A percentile compares a stretch with the other conserved stretches of the same genome.
These are phyloP conservation scores for Acanthamoeba healyi DNA, from an alignment of 208 protist genomes.

Conservation along the genomic window DNA sequence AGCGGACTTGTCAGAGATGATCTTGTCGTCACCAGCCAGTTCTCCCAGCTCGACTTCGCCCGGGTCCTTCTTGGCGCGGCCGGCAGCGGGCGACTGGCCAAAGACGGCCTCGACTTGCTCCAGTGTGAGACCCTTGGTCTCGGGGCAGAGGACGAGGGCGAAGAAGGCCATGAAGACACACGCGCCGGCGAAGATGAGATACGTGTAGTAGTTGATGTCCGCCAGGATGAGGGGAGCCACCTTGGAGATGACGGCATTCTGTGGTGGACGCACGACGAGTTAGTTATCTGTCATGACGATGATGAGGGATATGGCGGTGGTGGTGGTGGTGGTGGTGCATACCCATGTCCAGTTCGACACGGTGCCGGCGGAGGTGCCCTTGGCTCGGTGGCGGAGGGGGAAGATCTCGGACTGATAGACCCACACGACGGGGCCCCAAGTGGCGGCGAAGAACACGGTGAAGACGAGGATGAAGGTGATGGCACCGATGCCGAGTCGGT, in stretches of 20 bases:
- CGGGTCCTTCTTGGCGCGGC: background rate
- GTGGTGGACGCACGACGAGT: background rate
- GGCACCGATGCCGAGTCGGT: slow-evolving; percentile 43
- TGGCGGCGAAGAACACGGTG: slow-evolving; percentile 55
- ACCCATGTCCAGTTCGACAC: slow-evolving; percentile 54
- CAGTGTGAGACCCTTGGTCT: slow-evolving; percentile 65
- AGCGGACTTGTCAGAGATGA: background rate
- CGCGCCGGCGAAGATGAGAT: slow-evolving; percentile 31
- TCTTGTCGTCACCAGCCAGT: background rate
- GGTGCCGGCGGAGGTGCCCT: slow-evolving; percentile 58
- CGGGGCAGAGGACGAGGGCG: slow-evolving; percentile 15
- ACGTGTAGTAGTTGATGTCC: slow-evolving; percentile 64
- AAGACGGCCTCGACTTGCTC: slow-evolving; percentile 64
- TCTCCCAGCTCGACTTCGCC: background rate
- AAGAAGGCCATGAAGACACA: slow-evolving; percentile 62
- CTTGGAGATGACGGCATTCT: slow-evolving; percentile 40
- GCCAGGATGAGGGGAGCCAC: slow-evolving; percentile 54
- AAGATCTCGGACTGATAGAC: slow-evolving; percentile 79
- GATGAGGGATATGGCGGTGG: background rate
- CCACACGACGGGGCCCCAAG: slow-evolving; percentile 66
- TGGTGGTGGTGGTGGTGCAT: no score
- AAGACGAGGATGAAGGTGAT: slow-evolving; percentile 76
- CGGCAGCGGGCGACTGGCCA: background rate
- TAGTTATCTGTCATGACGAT: background rate
- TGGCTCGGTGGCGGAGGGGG: slow-evolving; percentile 63